Conservation (phyloP, 352 stramenopile species). For the Globisporangium acanthophoron region DNA sequence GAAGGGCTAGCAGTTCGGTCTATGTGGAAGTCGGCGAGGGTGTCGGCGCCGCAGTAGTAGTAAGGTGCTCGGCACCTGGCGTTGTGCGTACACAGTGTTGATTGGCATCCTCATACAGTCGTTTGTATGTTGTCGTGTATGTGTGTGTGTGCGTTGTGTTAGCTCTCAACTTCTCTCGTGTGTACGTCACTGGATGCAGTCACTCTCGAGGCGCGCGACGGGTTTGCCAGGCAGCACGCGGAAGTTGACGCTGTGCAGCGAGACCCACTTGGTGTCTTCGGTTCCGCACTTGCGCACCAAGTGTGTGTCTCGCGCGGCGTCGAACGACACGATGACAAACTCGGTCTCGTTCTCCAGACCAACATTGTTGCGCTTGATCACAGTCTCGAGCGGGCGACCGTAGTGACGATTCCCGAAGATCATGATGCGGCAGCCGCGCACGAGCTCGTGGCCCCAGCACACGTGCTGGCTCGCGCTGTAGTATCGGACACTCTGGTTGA, state of each 20-base stretch:
- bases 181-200: not conserved
- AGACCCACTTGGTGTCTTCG: constrained; percentile 43
- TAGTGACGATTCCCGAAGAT: constrained; percentile 42
- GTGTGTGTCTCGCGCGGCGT: constrained; percentile 33
- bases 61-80: not conserved
- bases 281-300: constrained; percentile 36
- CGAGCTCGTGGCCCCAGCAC: constrained; percentile 65
- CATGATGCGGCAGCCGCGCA: constrained; percentile 33
- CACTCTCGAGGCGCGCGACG: constrained; percentile 20
- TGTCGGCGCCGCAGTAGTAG: not conserved
- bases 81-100: not conserved
- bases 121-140: no score
- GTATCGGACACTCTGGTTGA: constrained; percentile 33
- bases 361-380: constrained; percentile 30
- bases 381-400: constrained; percentile 27
- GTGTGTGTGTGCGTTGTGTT: no score
- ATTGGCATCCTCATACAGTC: not conserved
- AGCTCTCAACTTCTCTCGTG: no score
- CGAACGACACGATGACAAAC: constrained; percentile 38
- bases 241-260: constrained; percentile 44
- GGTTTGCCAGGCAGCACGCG: constrained; percentile 27
- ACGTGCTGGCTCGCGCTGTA: constrained; percentile 56
- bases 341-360: constrained; percentile 45
- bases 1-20: not conserved
- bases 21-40: not conserved